Base-by-base conservation (phyloP, 805 yeast genomes). In the Metschnikowia aberdeeniae region DNA sequence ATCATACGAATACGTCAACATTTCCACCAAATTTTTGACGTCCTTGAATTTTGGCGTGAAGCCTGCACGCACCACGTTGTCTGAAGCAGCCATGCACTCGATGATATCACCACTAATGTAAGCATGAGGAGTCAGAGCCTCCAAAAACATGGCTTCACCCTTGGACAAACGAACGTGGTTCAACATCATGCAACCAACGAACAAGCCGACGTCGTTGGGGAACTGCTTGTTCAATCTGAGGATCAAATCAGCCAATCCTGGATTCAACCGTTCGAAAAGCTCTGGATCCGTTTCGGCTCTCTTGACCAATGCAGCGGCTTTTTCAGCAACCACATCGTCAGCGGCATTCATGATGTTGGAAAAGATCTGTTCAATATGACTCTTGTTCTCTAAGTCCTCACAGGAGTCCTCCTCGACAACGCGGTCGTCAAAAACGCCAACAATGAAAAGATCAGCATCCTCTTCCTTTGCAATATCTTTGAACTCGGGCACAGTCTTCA, bases 11-110 rank as follows among this genome's bases (percentile, higher is more conserved):
- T 92, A 93, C 3, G 97, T 90, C 64, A 93, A 80, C 93, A 88
- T 88, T 43, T 78, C 80, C 36, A 93, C 97, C 61, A 93, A 79
- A 59, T 86, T 89, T 47, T 82, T 68, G 49, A 93, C 98, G 66
- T 93, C 99, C 70, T 92, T 93, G 74, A 92, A 93, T 67, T 93
- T 93, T 51, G 99, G 99, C n/a, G 99, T 93, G 75, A 93, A 93
- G 11, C 99, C 99, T 4, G 97, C 96, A 66, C 99, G 81, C 40
- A 93, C 97, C 46, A 93, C 99, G 60, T 93, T 93, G 66, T 93
- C 99, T 34, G 95, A 84, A 7, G 99, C 97, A 35, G 99, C 99
- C 99, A 93, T 93, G 74, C 99, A 93, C 73, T 93, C 99, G 61
- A 93, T 90, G 56, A 93, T 93, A 66, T 93, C 98, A 54, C 99